Conservation (phyloP, 768 basidiomycete species). For the Imleria badia region DNA sequence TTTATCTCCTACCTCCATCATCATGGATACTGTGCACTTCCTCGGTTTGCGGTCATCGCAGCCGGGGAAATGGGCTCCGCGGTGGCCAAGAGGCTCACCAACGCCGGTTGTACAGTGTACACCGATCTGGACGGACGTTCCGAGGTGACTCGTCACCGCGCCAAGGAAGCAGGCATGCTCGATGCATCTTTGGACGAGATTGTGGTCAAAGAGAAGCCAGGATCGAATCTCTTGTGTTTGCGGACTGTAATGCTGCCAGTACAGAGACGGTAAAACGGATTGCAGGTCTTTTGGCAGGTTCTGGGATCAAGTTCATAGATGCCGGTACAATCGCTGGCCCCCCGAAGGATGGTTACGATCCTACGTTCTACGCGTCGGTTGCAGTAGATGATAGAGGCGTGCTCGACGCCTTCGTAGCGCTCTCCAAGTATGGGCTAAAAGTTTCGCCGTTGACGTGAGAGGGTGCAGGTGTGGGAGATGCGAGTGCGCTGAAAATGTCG, state of each 20-base stretch:
- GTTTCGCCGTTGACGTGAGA: conserved; percentile 46
- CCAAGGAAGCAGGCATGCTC: conserved; percentile 50
- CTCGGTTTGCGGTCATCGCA: conserved; percentile 48
- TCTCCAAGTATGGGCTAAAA: conserved; percentile 47
- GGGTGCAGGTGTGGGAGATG: conserved; percentile 51
- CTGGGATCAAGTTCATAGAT: conserved; percentile 48
- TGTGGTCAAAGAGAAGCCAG: conserved; percentile 17
- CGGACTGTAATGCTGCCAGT: conserved; percentile 60
- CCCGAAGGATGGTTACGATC: conserved; percentile 47
- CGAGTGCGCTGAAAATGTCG: conserved; percentile 64
- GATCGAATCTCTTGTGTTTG: conserved; percentile 37
- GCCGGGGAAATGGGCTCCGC: conserved; percentile 62
- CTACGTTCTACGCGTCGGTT: conserved; percentile 56
- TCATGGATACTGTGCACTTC: conserved; percentile 14
- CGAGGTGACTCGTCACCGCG: conserved; percentile 47
- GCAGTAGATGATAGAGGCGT: conserved; percentile 29
- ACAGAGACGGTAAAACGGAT: conserved; percentile 50
- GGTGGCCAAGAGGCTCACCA: conserved; percentile 47
- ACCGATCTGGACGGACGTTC: conserved; percentile 57
- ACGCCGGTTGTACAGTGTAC: conserved; percentile 51
- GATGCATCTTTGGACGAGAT: conserved; percentile 41
- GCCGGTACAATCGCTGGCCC: conserved; percentile 58
- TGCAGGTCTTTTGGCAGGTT: conserved; percentile 41
- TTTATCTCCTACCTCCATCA: conserved; percentile 7
- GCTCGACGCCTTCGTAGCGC: conserved; percentile 40